Evolutionary conservation across 805 yeast genomes (phyloP).

Genomic region (Lachancea quebecensis): DNA sequence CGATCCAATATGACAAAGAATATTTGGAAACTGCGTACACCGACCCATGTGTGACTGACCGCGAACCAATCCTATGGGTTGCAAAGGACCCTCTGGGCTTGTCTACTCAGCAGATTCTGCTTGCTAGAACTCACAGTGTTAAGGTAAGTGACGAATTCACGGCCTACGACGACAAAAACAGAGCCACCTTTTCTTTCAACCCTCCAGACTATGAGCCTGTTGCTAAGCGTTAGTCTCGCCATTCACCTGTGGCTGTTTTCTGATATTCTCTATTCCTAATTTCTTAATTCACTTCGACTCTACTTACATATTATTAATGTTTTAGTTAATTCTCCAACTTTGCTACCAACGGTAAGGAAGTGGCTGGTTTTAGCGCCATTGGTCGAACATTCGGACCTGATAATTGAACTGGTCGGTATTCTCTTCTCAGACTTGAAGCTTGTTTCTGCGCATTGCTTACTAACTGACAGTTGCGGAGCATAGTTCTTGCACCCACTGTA

Average conservation of each 20-base stretch:
- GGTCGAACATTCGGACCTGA: no score
- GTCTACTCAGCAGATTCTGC: slow-evolving; percentile 49
- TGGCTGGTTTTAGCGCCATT: no score
- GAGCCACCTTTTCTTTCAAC: slow-evolving; percentile 46
- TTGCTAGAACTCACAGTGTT: slow-evolving; percentile 46
- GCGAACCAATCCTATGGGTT: slow-evolving; percentile 59
- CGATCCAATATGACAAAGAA: slow-evolving; percentile 28
- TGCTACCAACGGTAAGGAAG: neutral
- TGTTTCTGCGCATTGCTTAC: no score
- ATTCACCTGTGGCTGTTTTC: neutral
- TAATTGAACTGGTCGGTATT: no score
- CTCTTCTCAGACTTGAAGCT: no score
- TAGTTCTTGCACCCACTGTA: no score
- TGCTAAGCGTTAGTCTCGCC: slow-evolving; percentile 14
- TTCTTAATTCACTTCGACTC: neutral
- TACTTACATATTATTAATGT: neutral
- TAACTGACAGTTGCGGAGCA: no score
- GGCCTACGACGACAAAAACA: slow-evolving; percentile 50
- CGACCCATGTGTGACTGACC: slow-evolving; percentile 25
- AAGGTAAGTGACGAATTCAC: slow-evolving; percentile 55
- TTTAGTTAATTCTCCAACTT: neutral
- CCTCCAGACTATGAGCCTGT: slow-evolving; percentile 59
- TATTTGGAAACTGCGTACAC: slow-evolving; percentile 29
- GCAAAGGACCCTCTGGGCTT: slow-evolving; percentile 64
- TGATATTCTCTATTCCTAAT: no score